These are phyloP conservation scores for Inonotus hispidus DNA, from an alignment of 1,284 basidiomycete species.

Conservation along the genomic window DNA sequence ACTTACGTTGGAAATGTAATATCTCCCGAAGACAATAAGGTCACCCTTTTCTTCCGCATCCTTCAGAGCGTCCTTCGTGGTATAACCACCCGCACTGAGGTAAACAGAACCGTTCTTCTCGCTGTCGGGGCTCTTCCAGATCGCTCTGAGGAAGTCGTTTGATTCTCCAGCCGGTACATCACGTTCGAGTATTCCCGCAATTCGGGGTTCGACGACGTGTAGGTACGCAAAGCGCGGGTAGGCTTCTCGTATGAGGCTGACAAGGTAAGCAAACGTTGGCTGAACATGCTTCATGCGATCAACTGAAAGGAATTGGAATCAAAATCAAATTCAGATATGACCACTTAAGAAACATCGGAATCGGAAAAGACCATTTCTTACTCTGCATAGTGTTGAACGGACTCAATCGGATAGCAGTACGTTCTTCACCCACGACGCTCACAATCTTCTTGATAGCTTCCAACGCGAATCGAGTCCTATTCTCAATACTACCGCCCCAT, in stretches of 20 bases:
- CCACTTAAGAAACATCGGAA: too few species aligned
- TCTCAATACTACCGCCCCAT: too few species aligned
- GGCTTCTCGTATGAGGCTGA: constrained; percentile 26
- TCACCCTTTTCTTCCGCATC: too few species aligned
- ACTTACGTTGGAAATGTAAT: too few species aligned
- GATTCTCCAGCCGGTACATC: background rate
- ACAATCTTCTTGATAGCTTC: constrained; percentile 32
- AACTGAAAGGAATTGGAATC: too few species aligned
- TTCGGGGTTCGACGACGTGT: constrained; percentile 44
- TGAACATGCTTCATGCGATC: constrained; percentile 36
- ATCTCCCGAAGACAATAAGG: too few species aligned
- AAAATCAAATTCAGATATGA: constrained; percentile 27
- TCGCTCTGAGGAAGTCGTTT: too few species aligned
- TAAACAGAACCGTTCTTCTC: too few species aligned
- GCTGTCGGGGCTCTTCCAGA: too few species aligned
- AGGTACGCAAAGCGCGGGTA: constrained; percentile 53
- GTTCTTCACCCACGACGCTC: constrained; percentile 13
- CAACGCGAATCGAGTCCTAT: constrained; percentile 19
- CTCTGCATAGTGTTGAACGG: constrained; percentile 3
- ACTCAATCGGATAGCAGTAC: constrained; percentile 34
- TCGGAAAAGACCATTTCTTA: too few species aligned
- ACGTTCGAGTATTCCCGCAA: constrained; percentile 9
- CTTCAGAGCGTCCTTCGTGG: too few species aligned
- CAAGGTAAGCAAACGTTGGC: constrained; percentile 36
- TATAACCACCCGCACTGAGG: too few species aligned